Conservation (phyloP, 768 basidiomycete genomes). For the Scleroderma citrinum region DNA sequence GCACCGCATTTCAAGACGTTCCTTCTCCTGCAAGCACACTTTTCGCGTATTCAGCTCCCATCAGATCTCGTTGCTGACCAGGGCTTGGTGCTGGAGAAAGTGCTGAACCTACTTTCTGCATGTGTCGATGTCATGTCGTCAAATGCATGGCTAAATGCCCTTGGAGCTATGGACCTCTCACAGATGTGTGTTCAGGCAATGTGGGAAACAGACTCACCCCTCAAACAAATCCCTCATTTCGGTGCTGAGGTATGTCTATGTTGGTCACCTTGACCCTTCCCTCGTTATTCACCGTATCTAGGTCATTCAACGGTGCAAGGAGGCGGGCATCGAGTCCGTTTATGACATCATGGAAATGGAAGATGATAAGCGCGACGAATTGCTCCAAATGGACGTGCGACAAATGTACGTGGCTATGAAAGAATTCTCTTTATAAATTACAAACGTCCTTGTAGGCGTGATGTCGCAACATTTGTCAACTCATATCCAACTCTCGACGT, state of each 20-base stretch:
- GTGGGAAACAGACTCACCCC: conserved; percentile 95
- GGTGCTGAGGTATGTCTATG: conserved; percentile 63
- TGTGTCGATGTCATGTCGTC: conserved; percentile 98
- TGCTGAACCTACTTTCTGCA: conserved; percentile 85
- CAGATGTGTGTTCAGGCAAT: conserved; percentile 99
- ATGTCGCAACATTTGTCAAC: conserved; percentile 94
- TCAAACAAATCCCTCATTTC: conserved; percentile 97
- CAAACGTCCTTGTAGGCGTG: conserved; percentile 54
- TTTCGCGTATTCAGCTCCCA: conserved; percentile 86
- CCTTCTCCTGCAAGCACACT: conserved; percentile 94
- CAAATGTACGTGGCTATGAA: conserved; percentile 64
- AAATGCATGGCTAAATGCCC: conserved; percentile 89
- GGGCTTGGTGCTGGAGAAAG: conserved; percentile 79
- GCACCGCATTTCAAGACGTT: conserved; percentile 98
- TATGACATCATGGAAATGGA: conserved; percentile 99
- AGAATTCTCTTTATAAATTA: background rate
- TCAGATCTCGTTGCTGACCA: conserved; percentile 94
- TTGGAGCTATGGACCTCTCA: conserved; percentile 95
- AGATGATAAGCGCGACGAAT: conserved; percentile 74
- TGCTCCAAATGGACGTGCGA: conserved; percentile 77
- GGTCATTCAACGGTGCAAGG: conserved; percentile 82
- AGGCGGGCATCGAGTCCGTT: conserved; percentile 76
- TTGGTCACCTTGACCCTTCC: background rate
- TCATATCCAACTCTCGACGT: conserved; percentile 97
- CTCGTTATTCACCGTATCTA: conserved; percentile 21